Evolutionary conservation across 1,139 yeast species (phyloP), one percentile per base, ranked within the genome.

Genomic region (Yamadazyma trypodendri): DNA sequence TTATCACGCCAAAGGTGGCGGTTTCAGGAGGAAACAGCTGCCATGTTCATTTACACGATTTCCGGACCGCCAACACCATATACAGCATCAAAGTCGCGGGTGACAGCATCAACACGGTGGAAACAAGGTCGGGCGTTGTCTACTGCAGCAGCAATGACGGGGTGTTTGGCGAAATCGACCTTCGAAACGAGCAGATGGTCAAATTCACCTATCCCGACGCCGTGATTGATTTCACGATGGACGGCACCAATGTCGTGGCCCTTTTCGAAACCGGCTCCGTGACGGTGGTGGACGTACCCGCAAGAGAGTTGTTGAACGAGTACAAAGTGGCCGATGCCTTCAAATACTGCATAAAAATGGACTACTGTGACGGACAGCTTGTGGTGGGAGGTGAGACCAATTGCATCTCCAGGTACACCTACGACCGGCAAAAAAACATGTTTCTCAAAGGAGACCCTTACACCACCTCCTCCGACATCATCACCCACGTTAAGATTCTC

Each of bases 91-190:
- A 52, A 32, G 39, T 58, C 18, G 59, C 67, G 10, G 45, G 46
- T n/a, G 71, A 65, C 39, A 60, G 56, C 39, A 47, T 65, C 39
- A 61, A 57, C 36, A 45, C 59, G 14, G 33, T 64, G 15, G 55
- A 52, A 13, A 51, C 40, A 32, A 34, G 41, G n/a, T 33, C 36
- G 8, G 21, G 44, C 5, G 28, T 44, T 11, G 34, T 42, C 1
- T 43, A 45, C 18, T 50, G 55, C 5, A 61, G 59, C 12, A 60
- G 67, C 25, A 58, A 65, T 27, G 61, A 63, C 36, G 65, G 68
- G 2, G 36, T 37, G 13, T 35, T n/a, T 63, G 15, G 52, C 53
- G 43, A 37, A 52, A 1, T 45, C 64, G 71, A 67, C 37, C 41
- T 66, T 12, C 53, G 67, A 20, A 47, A 46, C 21, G 56, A 51